Evolutionary conservation across 768 basidiomycete genomes (phyloP), one percentile per base, ranked within the genome.

Genomic region (Psilocybe azurescens): DNA sequence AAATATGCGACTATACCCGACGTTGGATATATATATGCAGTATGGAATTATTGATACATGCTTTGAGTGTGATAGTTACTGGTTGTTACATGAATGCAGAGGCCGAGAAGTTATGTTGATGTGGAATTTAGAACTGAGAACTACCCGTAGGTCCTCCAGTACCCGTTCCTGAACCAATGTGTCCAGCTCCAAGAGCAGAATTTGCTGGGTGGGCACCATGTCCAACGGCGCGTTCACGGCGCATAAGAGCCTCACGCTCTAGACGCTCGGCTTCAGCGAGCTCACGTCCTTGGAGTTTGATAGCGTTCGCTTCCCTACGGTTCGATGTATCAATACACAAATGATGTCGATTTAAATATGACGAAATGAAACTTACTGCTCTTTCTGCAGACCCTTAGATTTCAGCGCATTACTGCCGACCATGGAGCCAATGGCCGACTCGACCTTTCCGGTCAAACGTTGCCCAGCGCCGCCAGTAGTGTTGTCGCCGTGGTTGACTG

Each of bases 251-350:
- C 65, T 86, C 84, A 6, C 72, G 72, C 69, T 86, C 85, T 5
- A 86, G 74, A 11, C 81, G 78, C 69, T 86, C 83, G 16, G 86
- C 85, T 67, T 86, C 82, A 3, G 79, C 75, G n/a, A 86, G 72
- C 66, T 86, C 85, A 6, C 71, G 69, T 28, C 78, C 76, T 69
- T 86, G 85, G 9, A 77, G 56, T 61, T 81, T 81, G 41, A 79
- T 61, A 0, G 78, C 71, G 29, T 79, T 74, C 0, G 84, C 85
- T 71, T 84, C 83, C 54, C 81, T 81, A 55, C n/a, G n/a, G n/a
- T n/a, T n/a, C 38, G 47, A 32, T 29, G 48, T 11, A 11, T 5
- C 5, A 16, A 56, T 46, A 60, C 52, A 16, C 13, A 44, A n/a
- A 14, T 44, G 9, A 14, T 32, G 38, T 7, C 13, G 6, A 28